Evolutionary conservation across 106 monocot species (phyloP), one percentile per base, ranked within the genome.

Genomic region (Platanthera zijinensis): DNA sequence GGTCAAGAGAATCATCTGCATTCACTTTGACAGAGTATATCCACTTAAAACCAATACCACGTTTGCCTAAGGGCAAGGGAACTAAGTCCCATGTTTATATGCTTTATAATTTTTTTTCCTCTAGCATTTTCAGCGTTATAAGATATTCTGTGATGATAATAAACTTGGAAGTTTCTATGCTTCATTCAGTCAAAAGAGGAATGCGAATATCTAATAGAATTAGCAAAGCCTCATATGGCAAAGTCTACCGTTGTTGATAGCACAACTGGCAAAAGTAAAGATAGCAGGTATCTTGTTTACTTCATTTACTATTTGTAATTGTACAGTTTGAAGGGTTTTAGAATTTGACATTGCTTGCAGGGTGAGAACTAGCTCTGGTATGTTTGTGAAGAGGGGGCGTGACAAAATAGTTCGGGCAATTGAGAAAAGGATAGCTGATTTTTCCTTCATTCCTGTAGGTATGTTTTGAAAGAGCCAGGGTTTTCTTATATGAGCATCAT

Each of bases 341-440:
- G 9, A 51, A 72, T 6, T 72, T 72, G 21, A 57, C 48, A 48
- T 17, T 67, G 13, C 11, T 3, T 83, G 75, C 73, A 90, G 90
- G 71, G 87, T 90, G 69, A 80, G 90, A 47, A 90, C 90, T 64
- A 90, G 90, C 59, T 87, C 90, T 25, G 90, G 90, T 18, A 90
- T 84, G 84, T 90, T 90, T 52, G 69, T 90, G 13, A 50, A 66
- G 81, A 83, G 90, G 85, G 90, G 90, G n/a, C 84, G 54, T 17
- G 90, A 90, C 67, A 67, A 87, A 83, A 78, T 75, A 39, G 79
- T 90, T 63, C 70, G 78, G 6, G 77, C 82, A 46, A 90, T 90
- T 63, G 90, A 90, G 90, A 85, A 90, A 85, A 87, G 90, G 76
- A 90, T 90, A 66, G 85, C 90, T 69, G 90, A 90, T 76, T 87